phyloP scores from a whole-genome alignment of 1,139 yeast genomes.

The Nakaseomyces delphensis region DNA sequence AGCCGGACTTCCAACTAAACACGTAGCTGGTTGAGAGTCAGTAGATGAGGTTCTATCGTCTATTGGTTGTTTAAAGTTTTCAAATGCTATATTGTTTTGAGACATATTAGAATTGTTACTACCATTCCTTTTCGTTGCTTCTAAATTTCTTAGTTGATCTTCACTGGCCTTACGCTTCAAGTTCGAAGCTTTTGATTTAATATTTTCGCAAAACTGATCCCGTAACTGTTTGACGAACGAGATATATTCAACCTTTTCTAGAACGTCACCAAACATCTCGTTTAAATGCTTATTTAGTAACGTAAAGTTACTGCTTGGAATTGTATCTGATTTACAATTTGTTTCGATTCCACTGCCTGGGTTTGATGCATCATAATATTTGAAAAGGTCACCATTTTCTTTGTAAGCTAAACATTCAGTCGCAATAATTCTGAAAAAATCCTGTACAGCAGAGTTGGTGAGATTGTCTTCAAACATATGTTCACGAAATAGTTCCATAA shows the following conservation, averaged over 20 bases:
- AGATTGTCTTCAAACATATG: slow-evolving; percentile 50
- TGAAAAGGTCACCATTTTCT: slow-evolving; percentile 13
- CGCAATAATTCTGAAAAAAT: slow-evolving; percentile 50
- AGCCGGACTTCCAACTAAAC: slow-evolving; percentile 4
- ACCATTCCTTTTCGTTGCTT: slow-evolving; percentile 2
- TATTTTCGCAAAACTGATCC: slow-evolving; percentile 8
- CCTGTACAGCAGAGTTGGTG: slow-evolving; percentile 69
- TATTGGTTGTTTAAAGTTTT: not conserved
- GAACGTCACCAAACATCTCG: slow-evolving; percentile 35
- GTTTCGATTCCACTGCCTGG: not conserved
- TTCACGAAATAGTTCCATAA: slow-evolving; percentile 45
- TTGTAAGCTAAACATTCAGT: slow-evolving; percentile 19
- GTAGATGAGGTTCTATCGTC: slow-evolving; percentile 3
- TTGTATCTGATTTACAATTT: not conserved
- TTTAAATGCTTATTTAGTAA: slow-evolving; percentile 44
- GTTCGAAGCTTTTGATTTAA: not conserved
- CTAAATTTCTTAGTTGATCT: not conserved
- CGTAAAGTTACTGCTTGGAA: slow-evolving; percentile 36
- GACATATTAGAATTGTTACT: not conserved
- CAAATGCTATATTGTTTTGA: not conserved
- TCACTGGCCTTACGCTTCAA: slow-evolving; percentile 2
- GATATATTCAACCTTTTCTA: slow-evolving; percentile 34
- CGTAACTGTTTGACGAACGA: slow-evolving; percentile 30
- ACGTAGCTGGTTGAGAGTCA: slow-evolving; percentile 3
- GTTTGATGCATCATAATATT: not conserved